These are phyloP conservation scores for Tetrapisispora namnaoensis DNA, from an alignment of 805 yeast genomes.

Conservation along the genomic window DNA sequence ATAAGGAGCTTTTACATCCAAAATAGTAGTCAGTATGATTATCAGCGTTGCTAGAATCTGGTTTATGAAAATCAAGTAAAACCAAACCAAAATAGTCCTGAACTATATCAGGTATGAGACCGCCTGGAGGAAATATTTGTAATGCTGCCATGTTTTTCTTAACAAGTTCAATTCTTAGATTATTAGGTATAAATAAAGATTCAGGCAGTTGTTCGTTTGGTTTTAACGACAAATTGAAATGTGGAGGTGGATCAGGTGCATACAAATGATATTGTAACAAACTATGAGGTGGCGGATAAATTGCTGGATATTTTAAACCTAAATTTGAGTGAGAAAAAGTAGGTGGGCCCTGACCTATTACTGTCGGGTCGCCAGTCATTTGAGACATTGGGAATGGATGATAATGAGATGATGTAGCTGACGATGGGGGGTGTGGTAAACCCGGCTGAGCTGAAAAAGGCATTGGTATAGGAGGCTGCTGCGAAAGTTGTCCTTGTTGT, in stretches of 20 bases:
- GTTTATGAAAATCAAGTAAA: conserved; percentile 52
- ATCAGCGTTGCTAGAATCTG: conserved; percentile 10
- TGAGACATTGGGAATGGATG: conserved; percentile 1
- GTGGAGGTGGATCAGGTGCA: conserved; percentile 83
- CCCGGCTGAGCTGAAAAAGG: conserved; percentile 1
- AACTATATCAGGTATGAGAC: conserved; percentile 60
- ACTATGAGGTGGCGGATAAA: conserved; percentile 33
- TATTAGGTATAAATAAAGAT: conserved; percentile 61
- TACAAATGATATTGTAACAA: conserved; percentile 71
- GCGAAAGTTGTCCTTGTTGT: neutral
- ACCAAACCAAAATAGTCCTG: conserved; percentile 75
- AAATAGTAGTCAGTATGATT: conserved; percentile 29
- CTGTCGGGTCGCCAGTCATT: conserved; percentile 1
- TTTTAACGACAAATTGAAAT: conserved; percentile 46
- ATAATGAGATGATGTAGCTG: neutral
- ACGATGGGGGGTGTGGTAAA: neutral
- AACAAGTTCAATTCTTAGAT: conserved; percentile 61
- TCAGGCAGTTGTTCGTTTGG: conserved; percentile 65
- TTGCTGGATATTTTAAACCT: conserved; percentile 20
- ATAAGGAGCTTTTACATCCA: conserved; percentile 51
- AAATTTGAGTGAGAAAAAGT: conserved; percentile 3
- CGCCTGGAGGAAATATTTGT: conserved; percentile 42
- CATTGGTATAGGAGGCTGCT: neutral
- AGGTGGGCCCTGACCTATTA: conserved; percentile 1
- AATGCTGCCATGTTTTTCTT: conserved; percentile 72